These are phyloP conservation scores for Apostasia shenzhenica DNA, from an alignment of 106 monocot genomes.

Conservation along the genomic window DNA sequence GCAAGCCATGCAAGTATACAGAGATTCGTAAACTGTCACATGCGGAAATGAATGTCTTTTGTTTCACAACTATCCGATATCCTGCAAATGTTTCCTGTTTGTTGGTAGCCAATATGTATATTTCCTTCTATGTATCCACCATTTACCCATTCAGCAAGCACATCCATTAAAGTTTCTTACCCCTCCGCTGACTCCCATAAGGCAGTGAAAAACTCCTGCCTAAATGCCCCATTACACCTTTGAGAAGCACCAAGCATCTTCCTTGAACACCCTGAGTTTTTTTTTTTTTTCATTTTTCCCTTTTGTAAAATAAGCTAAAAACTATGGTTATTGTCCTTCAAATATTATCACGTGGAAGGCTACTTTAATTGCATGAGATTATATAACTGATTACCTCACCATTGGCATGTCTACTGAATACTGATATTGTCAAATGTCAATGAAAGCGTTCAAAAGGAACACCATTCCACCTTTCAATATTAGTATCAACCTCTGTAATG, in stretches of 20 bases:
- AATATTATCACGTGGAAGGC: background rate
- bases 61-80: constrained; percentile 66
- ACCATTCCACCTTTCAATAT: constrained; percentile 46
- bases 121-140: constrained; percentile 60
- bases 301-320: constrained; percentile 3
- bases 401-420: constrained; percentile 66
- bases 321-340: background rate
- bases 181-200: constrained; percentile 67
- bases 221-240: constrained; percentile 55
- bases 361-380: background rate
- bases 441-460: constrained; percentile 44
- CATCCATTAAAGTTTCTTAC: constrained; percentile 72
- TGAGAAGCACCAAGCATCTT: constrained; percentile 42
- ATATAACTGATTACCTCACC: constrained; percentile 15
- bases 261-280: constrained; percentile 25
- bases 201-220: constrained; percentile 60
- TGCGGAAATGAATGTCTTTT: constrained; percentile 70
- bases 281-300: too few relatives aligned
- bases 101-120: constrained; percentile 55
- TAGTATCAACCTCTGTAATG: constrained; percentile 10
- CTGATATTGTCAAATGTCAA: constrained; percentile 46
- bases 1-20: constrained; percentile 64
- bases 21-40: constrained; percentile 56
- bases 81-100: constrained; percentile 59
- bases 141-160: constrained; percentile 59